These are phyloP conservation scores for Mortierella sp. DNA, from an alignment of 371 early-diverging fungal species.

Conservation along the genomic window DNA sequence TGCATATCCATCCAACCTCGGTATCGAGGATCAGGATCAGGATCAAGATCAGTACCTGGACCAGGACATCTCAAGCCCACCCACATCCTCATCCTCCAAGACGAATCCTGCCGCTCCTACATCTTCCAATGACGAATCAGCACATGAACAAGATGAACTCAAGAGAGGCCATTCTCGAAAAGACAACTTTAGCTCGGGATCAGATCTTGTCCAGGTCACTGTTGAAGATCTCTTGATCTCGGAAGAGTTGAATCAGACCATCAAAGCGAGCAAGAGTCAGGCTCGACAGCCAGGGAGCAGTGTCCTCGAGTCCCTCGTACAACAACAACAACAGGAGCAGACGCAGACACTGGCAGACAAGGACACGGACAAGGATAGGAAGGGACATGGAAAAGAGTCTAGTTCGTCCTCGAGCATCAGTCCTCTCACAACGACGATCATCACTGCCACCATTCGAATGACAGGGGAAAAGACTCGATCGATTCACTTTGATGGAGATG, in stretches of 20 bases:
- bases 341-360: neutral
- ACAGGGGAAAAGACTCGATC: slow-evolving; percentile 15
- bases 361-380: neutral
- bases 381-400: too few relatives aligned
- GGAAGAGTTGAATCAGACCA: slow-evolving; percentile 27
- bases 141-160: too few relatives aligned
- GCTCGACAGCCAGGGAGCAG: slow-evolving; percentile 3
- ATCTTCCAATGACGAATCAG: too few relatives aligned
- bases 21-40: slow-evolving; percentile 2
- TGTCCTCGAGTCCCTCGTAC: too few relatives aligned
- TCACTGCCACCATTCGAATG: slow-evolving; percentile 36
- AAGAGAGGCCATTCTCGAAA: slow-evolving; percentile 18
- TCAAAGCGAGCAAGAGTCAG: slow-evolving; percentile 22
- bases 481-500: slow-evolving; percentile 27
- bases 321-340: slow-evolving; percentile 1
- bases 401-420: slow-evolving; percentile 4
- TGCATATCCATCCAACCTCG: slow-evolving; percentile 41
- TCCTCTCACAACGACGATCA: slow-evolving; percentile 16
- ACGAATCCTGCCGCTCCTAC: neutral
- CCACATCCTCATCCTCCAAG: neutral
- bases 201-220: slow-evolving; percentile 47
- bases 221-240: slow-evolving; percentile 50
- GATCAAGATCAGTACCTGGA: neutral
- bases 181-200: slow-evolving; percentile 34
- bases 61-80: neutral